A percentile compares a stretch with the other conserved stretches of the same genome.
Evolutionary conservation across 2,329 filamentous ascomycete genomes (phyloP).

Genomic region (Alternaria postmessia): DNA sequence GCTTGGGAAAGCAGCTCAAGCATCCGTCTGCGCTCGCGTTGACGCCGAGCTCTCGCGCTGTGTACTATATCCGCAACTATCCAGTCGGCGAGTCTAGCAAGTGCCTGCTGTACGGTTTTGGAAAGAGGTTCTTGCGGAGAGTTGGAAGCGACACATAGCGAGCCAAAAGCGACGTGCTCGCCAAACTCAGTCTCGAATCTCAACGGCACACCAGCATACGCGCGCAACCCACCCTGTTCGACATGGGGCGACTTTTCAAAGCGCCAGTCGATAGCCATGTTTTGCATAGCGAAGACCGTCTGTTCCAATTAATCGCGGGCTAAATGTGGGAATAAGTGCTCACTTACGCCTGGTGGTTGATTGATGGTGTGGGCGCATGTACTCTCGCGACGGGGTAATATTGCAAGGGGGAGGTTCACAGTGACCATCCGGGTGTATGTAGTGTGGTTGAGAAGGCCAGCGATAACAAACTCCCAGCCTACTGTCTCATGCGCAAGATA

Average conservation of each 20-base stretch:
- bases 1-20: conserved; percentile 44
- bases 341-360: conserved; percentile 41
- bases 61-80: conserved; percentile 55
- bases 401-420: conserved; percentile 52
- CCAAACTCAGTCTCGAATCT: conserved; percentile 53
- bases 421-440: conserved; percentile 56
- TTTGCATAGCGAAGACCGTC: conserved; percentile 53
- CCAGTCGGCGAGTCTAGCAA: conserved; percentile 52
- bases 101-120: conserved; percentile 40
- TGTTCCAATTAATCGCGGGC: conserved; percentile 11
- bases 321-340: background rate
- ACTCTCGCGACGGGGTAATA: conserved; percentile 57
- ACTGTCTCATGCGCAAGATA: conserved; percentile 53
- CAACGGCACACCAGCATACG: conserved; percentile 55
- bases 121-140: conserved; percentile 45
- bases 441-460: conserved; percentile 56
- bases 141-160: conserved; percentile 55
- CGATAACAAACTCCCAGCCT: conserved; percentile 58
- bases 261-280: conserved; percentile 57
- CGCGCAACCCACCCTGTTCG: conserved; percentile 50
- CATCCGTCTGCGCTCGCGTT: conserved; percentile 53
- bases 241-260: conserved; percentile 55
- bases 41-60: conserved; percentile 49
- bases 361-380: conserved; percentile 57
- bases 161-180: conserved; percentile 53